These are phyloP conservation scores for Arthonia radiata DNA, from an alignment of 495 filamentous ascomycete genomes.

Conservation along the genomic window DNA sequence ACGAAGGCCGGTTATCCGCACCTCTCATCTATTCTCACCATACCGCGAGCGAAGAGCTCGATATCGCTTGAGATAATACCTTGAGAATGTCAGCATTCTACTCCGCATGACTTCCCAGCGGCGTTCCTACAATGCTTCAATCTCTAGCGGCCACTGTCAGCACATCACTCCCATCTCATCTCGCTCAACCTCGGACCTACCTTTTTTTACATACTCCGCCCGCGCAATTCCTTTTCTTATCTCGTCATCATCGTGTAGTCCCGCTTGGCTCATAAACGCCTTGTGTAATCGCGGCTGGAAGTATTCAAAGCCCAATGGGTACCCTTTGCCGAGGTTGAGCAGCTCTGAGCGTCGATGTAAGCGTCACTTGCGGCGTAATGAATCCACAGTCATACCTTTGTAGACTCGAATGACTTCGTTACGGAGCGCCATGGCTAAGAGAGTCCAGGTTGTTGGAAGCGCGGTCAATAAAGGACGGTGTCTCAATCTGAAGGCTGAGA, in stretches of 20 bases:
- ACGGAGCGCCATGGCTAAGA: slow-evolving; percentile 24
- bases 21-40: too few relatives aligned
- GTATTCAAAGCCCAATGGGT: slow-evolving; percentile 68
- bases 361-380: slow-evolving; percentile 1
- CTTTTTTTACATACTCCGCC: slow-evolving; percentile 80
- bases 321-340: slow-evolving; percentile 60
- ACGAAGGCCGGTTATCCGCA: too few relatives aligned
- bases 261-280: slow-evolving; percentile 54
- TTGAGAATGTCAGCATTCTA: slow-evolving; percentile 16
- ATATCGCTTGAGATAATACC: slow-evolving; percentile 90
- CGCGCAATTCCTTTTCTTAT: slow-evolving; percentile 51
- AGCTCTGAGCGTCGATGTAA: slow-evolving; percentile 29
- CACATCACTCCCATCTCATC: not conserved
- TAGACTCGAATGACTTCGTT: slow-evolving; percentile 70
- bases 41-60: slow-evolving; percentile 69
- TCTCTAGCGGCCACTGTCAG: slow-evolving; percentile 33
- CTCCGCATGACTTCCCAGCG: slow-evolving; percentile 5
- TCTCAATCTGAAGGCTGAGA: too few relatives aligned
- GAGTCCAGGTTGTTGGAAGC: slow-evolving; percentile 21
- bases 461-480: too few relatives aligned
- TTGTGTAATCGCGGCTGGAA: slow-evolving; percentile 60
- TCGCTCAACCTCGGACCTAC: slow-evolving; percentile 18
- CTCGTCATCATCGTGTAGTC: slow-evolving; percentile 41
- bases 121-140: slow-evolving; percentile 63
- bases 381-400: slow-evolving; percentile 37